Evolutionary conservation across 495 filamentous ascomycete genomes (phyloP).

Genomic region (Thozetella sp.): DNA sequence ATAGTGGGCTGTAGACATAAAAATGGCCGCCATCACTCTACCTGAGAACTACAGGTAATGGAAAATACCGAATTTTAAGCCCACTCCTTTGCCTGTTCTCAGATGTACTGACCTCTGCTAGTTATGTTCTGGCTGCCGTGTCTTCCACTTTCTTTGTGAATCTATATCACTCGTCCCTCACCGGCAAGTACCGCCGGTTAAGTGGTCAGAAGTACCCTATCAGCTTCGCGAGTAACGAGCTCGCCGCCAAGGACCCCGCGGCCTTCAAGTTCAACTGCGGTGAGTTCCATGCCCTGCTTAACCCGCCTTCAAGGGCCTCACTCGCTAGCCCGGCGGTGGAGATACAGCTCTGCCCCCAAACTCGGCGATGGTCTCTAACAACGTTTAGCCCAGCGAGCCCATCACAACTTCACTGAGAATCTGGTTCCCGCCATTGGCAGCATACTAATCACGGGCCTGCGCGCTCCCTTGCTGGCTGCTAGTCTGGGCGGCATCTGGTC

Average conservation of each 20-base stretch:
- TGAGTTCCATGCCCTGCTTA: constrained; percentile 8
- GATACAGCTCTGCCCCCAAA: neutral
- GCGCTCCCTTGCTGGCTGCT: constrained; percentile 58
- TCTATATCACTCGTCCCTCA: constrained; percentile 49
- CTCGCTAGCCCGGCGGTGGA: no score
- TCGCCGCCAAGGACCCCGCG: constrained; percentile 56
- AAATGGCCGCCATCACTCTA: constrained; percentile 25
- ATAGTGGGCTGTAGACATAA: constrained; percentile 3
- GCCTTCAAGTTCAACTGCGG: constrained; percentile 53
- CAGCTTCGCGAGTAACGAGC: constrained; percentile 61
- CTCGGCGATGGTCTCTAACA: constrained; percentile 29
- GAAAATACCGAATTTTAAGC: neutral
- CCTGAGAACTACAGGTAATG: constrained; percentile 47
- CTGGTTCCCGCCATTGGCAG: constrained; percentile 57
- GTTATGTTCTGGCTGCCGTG: constrained; percentile 61
- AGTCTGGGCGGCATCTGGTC: constrained; percentile 59
- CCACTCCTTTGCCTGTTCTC: neutral
- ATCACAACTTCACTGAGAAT: constrained; percentile 73
- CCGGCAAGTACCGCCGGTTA: constrained; percentile 44
- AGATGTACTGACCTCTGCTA: constrained; percentile 14
- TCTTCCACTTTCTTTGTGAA: constrained; percentile 61
- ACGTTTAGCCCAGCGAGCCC: constrained; percentile 64
- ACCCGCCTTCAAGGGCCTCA: no score
- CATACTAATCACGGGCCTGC: constrained; percentile 55
- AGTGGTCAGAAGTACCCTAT: constrained; percentile 65